Base-by-base conservation (phyloP, 2,329 filamentous ascomycete genomes). In the Aspergillus brasiliensis region DNA sequence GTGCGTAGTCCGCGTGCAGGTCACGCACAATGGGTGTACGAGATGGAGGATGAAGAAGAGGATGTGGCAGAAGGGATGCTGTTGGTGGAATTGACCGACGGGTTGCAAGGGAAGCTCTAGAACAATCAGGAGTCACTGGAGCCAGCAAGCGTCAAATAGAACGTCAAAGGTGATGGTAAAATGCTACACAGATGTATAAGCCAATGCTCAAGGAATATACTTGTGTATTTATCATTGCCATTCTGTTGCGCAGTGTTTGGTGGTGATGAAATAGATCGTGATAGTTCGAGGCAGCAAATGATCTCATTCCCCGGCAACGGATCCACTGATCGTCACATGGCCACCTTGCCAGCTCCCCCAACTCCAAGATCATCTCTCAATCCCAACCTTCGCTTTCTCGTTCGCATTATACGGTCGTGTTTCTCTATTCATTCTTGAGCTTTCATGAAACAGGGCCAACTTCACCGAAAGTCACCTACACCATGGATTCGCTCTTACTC, bases 401-500 rank as follows among this genome's bases (percentile, higher is more conserved):
- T n/a, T 15, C 51, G 42, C 37, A 34, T 13, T 25, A 3, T 25
- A 40, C 31, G 6, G 3, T 19, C 37, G 17, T 19, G 10, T 17
- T 21, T 28, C 2, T 21, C 3, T 21, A 15, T 11, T 31, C 19
- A 37, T 19, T n/a, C 17, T 51, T 28, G 25, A 28, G 5, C 2
- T 38, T 17, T 37, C 49, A 23, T 8, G 13, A 21, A 13, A 40
- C 21, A 23, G 13, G 1, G 15, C 8, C n/a, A 49, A 10, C 19
- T 3, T 10, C 21, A 40, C 40, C 25, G 13, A 10, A 31, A 34
- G 19, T 5, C 13, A 34, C 46, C 10, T 19, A 44, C 31, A 67
- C 47, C 38, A 76, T 78, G 73, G 81, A 82, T 44, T 78, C 82
- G 62, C 81, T 96, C 57, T 86, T 88, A 69, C 78, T 92, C 58